phyloP scores from a whole-genome alignment of 2,329 filamentous ascomycete genomes.

The Incumbomyces delicatus region DNA sequence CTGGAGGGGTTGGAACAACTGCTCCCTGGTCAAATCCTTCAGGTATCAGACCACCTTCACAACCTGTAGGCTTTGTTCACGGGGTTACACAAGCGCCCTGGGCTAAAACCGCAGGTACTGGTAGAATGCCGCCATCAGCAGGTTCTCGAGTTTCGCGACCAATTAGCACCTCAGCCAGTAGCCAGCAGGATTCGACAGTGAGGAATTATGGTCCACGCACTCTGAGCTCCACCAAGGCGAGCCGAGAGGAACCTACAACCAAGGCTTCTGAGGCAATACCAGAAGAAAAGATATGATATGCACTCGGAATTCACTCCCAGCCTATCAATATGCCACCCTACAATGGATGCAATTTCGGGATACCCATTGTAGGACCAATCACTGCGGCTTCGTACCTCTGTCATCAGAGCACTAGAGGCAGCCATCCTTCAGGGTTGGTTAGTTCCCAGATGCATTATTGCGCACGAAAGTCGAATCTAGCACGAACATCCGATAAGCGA shows the following conservation, averaged over 20 bases:
- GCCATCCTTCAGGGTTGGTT: too few species aligned
- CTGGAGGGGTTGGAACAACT: slow-evolving; percentile 8
- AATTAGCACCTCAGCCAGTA: background rate
- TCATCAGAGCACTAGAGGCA: too few species aligned
- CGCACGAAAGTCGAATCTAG: too few species aligned
- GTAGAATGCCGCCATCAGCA: background rate
- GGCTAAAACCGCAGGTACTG: slow-evolving; percentile 10
- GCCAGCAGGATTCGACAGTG: background rate
- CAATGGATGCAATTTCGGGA: too few species aligned
- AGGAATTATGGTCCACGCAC: background rate
- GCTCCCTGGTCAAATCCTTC: slow-evolving; percentile 20
- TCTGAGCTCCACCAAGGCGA: background rate
- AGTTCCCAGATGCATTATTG: too few species aligned
- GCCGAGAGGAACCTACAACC: background rate
- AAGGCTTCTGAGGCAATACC: slow-evolving; percentile 2
- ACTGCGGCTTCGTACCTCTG: too few species aligned
- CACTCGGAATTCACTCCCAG: too few species aligned
- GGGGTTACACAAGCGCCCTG: slow-evolving; percentile 22
- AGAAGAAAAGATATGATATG: background rate
- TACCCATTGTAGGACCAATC: too few species aligned
- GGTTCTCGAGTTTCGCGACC: background rate
- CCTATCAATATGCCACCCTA: too few species aligned
- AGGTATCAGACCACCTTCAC: slow-evolving; percentile 8
- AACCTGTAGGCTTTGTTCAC: slow-evolving; percentile 19
- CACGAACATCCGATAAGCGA: too few species aligned